phyloP scores from a whole-genome alignment of 164 flowering plant species.

The Piper longum region DNA sequence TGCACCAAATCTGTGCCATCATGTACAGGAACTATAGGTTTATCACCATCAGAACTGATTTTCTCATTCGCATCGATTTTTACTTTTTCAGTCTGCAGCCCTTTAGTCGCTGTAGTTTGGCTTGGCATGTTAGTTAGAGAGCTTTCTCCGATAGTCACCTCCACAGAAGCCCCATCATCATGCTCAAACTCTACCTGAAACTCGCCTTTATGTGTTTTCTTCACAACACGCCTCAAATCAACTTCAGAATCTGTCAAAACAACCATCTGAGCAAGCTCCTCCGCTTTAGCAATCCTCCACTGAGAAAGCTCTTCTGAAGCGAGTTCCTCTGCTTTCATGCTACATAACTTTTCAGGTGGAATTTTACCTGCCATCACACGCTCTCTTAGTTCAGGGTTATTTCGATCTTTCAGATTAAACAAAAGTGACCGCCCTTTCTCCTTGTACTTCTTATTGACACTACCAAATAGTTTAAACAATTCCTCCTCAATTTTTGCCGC shows the following conservation, averaged over 20 bases:
- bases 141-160: constrained; percentile 48
- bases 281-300: constrained; percentile 98
- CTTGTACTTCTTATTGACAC: constrained; percentile 94
- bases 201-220: constrained; percentile 96
- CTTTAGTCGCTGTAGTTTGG: constrained; percentile 17
- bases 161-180: constrained; percentile 49
- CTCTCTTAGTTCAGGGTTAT: constrained; percentile 85
- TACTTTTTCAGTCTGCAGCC: constrained; percentile 12
- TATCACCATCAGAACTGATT: constrained; percentile 1
- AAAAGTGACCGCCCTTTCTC: constrained; percentile 92
- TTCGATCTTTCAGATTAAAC: constrained; percentile 87
- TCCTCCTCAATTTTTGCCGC: constrained; percentile 78
- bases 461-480: constrained; percentile 81
- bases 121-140: constrained; percentile 16
- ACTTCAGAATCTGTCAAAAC: constrained; percentile 77
- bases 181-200: constrained; percentile 75
- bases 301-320: constrained; percentile 94
- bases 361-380: constrained; percentile 81
- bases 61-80: constrained; percentile 13
- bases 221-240: constrained; percentile 84
- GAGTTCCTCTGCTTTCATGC: constrained; percentile 96
- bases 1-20: constrained; percentile 69
- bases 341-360: constrained; percentile 71
- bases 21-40: constrained; percentile 31
- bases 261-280: constrained; percentile 85